Evolutionary conservation across 176 grass and related monocot species (phyloP), one percentile per base, ranked within the genome.

Genomic region (Aegilops tauschii): DNA sequence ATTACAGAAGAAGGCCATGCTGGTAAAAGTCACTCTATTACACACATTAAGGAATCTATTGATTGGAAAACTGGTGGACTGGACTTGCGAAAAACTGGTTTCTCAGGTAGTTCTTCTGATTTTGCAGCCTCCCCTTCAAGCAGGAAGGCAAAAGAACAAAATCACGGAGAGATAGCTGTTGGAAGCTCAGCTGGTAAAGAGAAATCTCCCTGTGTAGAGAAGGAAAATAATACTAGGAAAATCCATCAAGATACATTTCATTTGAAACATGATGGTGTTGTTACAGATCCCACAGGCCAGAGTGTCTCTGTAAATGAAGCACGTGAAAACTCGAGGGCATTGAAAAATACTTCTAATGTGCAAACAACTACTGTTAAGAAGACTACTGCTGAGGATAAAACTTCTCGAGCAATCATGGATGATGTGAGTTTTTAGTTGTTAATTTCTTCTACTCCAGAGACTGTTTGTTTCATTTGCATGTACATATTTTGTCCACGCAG

Each of bases 391-490:
- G 89, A 73, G 25, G 56, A 75, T 79, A 91, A 72, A 84, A 83
- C 16, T 49, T 91, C 81, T 77, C 32, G 11, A 80, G 66, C 89
- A 71, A 87, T 82, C 14, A 84, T 76, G 30, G 80, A 89, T 87
- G 82, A 89, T 87, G 94, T 95, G 80, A 95, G 93, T 93, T 90
- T 62, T 14, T 84, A 40, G 17, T 80, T 76, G 29, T 83, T 21
- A 35, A 68, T 28, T 85, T 77, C 21, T 83, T 79, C 64, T 36
- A 25, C 30, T 42, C 13, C 9, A 67, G 64, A 25, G 50, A 21
- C 58, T 54, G 29, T 84, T 78, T 8, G 8, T 83, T 85, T 74
- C 23, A 66, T 79, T 5, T 61, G 16, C 64, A 30, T 50, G 54
- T 36, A 84, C 7, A 56, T 83, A 44, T 73, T 73, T 83, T 82